These are phyloP conservation scores for Starmerella gropengiesseri DNA, from an alignment of 805 yeast species.

Conservation along the genomic window DNA sequence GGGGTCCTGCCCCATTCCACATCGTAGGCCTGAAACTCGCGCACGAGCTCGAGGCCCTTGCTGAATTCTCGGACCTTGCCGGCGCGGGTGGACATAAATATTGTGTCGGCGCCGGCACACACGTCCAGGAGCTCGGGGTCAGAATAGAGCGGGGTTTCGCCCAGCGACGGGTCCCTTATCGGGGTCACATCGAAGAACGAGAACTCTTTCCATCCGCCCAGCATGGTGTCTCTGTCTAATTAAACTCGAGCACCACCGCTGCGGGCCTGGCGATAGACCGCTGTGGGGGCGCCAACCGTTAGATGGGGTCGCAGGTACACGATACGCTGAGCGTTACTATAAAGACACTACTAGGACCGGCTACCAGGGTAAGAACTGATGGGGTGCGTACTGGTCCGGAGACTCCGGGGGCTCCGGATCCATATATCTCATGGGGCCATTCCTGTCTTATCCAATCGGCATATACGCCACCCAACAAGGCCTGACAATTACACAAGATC, in stretches of 20 bases:
- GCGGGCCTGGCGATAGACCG: not conserved
- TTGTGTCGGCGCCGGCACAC: slow-evolving; percentile 39
- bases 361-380: no score
- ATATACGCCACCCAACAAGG: no score
- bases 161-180: slow-evolving; percentile 69
- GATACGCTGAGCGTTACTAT: no score
- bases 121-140: slow-evolving; percentile 63
- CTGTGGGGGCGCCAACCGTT: not conserved
- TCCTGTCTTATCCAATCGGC: no score
- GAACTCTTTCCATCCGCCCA: slow-evolving; percentile 58
- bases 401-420: no score
- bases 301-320: no score
- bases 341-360: no score
- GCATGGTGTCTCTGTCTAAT: slow-evolving; percentile 4
- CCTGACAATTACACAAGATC: no score
- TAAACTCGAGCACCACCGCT: not conserved
- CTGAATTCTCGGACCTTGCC: slow-evolving; percentile 49
- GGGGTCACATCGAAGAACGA: slow-evolving; percentile 78
- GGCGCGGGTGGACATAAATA: slow-evolving; percentile 50
- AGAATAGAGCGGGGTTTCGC: slow-evolving; percentile 58
- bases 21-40: slow-evolving; percentile 47
- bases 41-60: slow-evolving; percentile 36
- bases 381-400: no score
- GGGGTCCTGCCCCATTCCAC: slow-evolving; percentile 50
- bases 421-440: no score